Evolutionary conservation across 1,284 basidiomycete species (phyloP).

Genomic region (Cutaneotrichosporon sp.): DNA sequence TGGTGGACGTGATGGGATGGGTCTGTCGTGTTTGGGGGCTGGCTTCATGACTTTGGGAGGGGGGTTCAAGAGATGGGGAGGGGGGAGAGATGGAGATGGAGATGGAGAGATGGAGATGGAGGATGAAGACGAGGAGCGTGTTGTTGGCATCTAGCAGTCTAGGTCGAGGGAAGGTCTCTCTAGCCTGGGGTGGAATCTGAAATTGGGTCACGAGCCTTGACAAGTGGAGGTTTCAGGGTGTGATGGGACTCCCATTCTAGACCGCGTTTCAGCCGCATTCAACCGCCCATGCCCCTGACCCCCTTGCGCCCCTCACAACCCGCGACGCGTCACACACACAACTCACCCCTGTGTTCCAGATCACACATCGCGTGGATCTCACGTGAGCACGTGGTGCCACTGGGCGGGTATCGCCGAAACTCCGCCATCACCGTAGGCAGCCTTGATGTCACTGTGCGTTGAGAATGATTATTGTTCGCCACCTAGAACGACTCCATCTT

Average conservation of each 20-base stretch:
- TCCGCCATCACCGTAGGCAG: background rate
- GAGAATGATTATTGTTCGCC: background rate
- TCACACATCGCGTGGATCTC: background rate
- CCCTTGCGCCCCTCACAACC: background rate
- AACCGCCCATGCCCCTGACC: background rate
- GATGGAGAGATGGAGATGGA: background rate
- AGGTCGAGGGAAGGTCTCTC: too few relatives aligned
- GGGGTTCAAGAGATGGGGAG: background rate
- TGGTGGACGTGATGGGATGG: constrained; percentile 2
- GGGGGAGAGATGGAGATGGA: background rate
- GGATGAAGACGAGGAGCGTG: background rate
- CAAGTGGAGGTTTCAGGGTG: background rate
- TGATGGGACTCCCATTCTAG: background rate
- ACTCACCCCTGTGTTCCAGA: background rate
- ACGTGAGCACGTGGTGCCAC: background rate
- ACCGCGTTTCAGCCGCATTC: background rate
- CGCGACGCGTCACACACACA: background rate
- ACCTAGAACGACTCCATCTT: too few relatives aligned
- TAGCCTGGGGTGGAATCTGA: background rate
- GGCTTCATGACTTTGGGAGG: background rate
- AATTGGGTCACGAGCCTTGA: background rate
- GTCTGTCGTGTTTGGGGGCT: constrained; percentile 2
- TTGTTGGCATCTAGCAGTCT: background rate
- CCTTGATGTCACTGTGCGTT: background rate
- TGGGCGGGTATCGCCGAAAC: background rate